Evolutionary conservation across 2,329 filamentous ascomycete species (phyloP), one percentile per base, ranked within the genome.

Genomic region (Trichophyton benhamiae): DNA sequence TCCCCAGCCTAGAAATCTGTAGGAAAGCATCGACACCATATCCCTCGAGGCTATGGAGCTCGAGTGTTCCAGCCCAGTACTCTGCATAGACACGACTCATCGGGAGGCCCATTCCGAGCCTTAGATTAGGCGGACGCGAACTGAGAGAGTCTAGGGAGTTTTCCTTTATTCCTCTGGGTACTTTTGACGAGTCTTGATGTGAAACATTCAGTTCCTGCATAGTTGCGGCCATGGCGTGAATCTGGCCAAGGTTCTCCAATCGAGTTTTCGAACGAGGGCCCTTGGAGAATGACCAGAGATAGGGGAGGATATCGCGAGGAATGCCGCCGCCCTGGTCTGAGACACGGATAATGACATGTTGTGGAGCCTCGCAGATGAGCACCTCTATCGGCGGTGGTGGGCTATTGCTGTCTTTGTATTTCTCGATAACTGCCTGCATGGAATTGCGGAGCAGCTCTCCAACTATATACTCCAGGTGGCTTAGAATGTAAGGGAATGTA

Each of bases 201-300:
- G 73, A 72, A 9, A 80, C 76, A 57, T 79, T 84, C 27, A 96
- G 77, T 73, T 96, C 94, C 74, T 97, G 89, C 78, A 96, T 85
- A 0, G 92, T 99, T 20, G 91, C 94, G 11, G 92, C 89, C 81
- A 99, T 87, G 63, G 89, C 88, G 2, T 94, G 94, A 1, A 99
- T 92, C 65, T 87, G 85, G 9, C 83, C 84, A 7, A 99, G 81
- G 71, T 96, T 97, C 67, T 89, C 80, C n/a, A 97, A 80, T 3
- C 90, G 84, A 63, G 84, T 82, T 66, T 87, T 80, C 62, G 85
- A 88, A 41, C 89, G 84, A 1, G 91, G 90, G 0, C 92, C 92
- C 75, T 97, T 97, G 75, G 86, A 91, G 72, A 99, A 99, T 27
- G 91, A 95, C 94, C 95, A 99, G 4, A 99, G 81, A 71, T 95